Evolutionary conservation across 768 basidiomycete species (phyloP), one percentile per base, ranked within the genome.

Genomic region (Hortiboletus flavorubellus): DNA sequence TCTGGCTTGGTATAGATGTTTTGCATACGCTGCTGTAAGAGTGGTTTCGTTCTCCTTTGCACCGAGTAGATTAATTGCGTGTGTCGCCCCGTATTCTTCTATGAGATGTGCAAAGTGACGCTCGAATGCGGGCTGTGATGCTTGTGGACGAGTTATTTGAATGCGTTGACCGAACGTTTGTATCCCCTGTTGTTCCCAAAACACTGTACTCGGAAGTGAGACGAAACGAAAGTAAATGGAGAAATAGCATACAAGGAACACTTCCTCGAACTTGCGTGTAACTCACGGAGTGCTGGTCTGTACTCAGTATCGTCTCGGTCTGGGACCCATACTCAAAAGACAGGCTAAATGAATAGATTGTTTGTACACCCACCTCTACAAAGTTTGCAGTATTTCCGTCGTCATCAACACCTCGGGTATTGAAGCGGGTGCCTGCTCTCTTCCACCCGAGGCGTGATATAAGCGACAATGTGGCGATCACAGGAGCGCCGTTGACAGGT

Each of bases 171-270:
- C 91, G 66, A 99, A 94, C 0, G 96, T 95, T 67, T 95, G 93
- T 39, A 95, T 70, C 29, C 93, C 94, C 72, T 96, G 93, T 66
- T 99, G 96, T 69, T 98, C 96, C 97, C 97, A 99, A 69, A 99
- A 99, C 55, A 98, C 93, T 94, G 66, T 44, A 39, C 51, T 52
- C 50, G 43, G 35, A 43, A 53, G 21, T 53, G 60, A 63, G 56
- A 59, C 48, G 51, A 33, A 46, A 43, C 10, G 39, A 37, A 35
- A 21, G n/a, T 0, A 33, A 46, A 35, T 8, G 30, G 44, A 52
- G 26, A 41, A 58, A 61, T 64, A 55, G 51, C 92, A 66, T 78
- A 96, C 93, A 77, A 54, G 97, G 97, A 41, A 99, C 91, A 62
- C 91, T 95, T 55, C 97, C 97, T 59, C 97, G 86, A 44, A 94